Percentiles rank a stretch among this genome's conserved stretches.
Conservation (phyloP, 1,284 basidiomycete genomes). For the Thecaphora thlaspeos region DNA sequence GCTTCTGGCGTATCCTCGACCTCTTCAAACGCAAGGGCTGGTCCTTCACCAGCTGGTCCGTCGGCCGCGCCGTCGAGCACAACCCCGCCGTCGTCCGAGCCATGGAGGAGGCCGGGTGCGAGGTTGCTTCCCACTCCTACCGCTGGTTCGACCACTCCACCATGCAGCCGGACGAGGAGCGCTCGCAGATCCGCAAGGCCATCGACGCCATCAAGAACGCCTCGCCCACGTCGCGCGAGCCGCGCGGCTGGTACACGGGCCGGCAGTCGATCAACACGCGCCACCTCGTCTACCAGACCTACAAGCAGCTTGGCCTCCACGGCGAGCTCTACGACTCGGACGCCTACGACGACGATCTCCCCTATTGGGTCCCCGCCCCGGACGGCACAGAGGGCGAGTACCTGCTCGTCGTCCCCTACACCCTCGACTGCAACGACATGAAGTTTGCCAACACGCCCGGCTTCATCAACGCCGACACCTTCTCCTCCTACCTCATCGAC, state of each 20-base stretch:
- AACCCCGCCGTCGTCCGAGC: constrained; percentile 55
- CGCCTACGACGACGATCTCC: constrained; percentile 59
- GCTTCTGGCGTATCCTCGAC: constrained; percentile 58
- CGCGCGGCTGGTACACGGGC: constrained; percentile 60
- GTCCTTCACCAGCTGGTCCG: constrained; percentile 56
- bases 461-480: constrained; percentile 58
- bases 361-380: constrained; percentile 58
- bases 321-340: constrained; percentile 51
- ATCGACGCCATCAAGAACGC: constrained; percentile 55
- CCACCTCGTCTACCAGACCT: constrained; percentile 53
- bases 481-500: constrained; percentile 58
- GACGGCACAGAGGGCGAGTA: constrained; percentile 38
- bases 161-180: constrained; percentile 53
- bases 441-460: constrained; percentile 58
- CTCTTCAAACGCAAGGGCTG: constrained; percentile 55
- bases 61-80: constrained; percentile 57
- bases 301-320: constrained; percentile 41
- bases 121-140: constrained; percentile 58
- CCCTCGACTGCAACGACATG: constrained; percentile 59
- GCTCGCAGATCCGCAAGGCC: constrained; percentile 51
- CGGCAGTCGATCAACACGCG: constrained; percentile 53
- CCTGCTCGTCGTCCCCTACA: constrained; percentile 59
- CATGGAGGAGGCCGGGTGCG: constrained; percentile 56
- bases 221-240: constrained; percentile 40
- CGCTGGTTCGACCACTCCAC: constrained; percentile 57